A percentile compares a stretch with the other conserved stretches of the same genome.
Evolutionary conservation across 148 eudicot genomes (phyloP).

Genomic region (Tetragonia tetragonoides): DNA sequence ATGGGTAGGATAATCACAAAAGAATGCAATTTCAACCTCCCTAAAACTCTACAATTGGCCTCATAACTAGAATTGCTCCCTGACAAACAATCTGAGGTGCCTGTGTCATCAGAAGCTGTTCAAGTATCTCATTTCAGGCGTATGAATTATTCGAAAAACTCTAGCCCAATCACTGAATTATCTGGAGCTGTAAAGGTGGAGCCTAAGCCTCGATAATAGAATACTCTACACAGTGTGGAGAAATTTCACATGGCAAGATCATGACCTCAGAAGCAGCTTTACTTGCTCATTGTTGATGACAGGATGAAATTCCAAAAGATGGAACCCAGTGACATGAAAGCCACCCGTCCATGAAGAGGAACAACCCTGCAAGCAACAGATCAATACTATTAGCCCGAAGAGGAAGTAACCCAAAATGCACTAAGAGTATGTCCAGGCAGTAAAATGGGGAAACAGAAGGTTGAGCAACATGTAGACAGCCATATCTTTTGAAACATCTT

Average conservation of each 20-base stretch:
- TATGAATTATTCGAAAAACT: not conserved
- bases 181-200: not conserved
- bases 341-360: constrained; percentile 94
- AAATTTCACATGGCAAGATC: not conserved
- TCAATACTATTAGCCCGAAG: not conserved
- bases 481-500: constrained; percentile 5
- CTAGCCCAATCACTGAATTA: not conserved
- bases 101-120: not conserved
- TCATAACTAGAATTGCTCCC: not conserved
- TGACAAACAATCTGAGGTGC: not conserved
- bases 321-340: constrained; percentile 90
- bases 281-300: constrained; percentile 84
- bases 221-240: not conserved
- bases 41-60: not conserved
- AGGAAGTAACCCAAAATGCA: not conserved
- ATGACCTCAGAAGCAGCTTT: constrained; percentile 18
- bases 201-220: not conserved
- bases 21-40: not conserved
- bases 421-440: not conserved
- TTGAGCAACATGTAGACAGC: not conserved
- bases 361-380: constrained; percentile 54
- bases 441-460: not conserved
- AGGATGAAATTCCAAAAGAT: constrained; percentile 93
- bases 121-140: not conserved
- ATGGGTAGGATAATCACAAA: not conserved